A percentile compares a stretch with the other conserved stretches of the same genome.
phyloP scores from a whole-genome alignment of 2,329 filamentous ascomycete species.

The Sporothrix protearum region DNA sequence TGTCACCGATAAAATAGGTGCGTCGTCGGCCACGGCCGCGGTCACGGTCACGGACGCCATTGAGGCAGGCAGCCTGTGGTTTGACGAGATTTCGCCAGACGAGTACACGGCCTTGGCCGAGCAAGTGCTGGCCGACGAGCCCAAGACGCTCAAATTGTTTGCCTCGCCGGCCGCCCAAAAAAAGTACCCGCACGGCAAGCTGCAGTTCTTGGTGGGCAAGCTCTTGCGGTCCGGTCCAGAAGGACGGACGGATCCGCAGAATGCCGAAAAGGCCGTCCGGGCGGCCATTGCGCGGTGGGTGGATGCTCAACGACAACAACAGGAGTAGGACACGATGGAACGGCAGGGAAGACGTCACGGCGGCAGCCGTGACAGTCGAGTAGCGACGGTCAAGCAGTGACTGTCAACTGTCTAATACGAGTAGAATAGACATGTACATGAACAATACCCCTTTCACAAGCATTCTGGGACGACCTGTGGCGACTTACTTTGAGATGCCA shows the following conservation, averaged over 20 bases:
- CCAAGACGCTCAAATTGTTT: slow-evolving; percentile 48
- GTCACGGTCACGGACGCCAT: slow-evolving; percentile 46
- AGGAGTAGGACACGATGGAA: neutral
- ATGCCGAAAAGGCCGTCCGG: slow-evolving; percentile 48
- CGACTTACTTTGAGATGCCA: too few species aligned
- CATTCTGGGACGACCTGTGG: too few species aligned
- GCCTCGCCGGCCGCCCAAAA: slow-evolving; percentile 20
- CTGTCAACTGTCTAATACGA: too few species aligned
- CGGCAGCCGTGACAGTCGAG: too few species aligned
- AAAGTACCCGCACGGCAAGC: slow-evolving; percentile 52
- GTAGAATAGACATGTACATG: too few species aligned
- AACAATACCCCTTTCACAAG: too few species aligned
- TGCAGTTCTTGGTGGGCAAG: slow-evolving; percentile 59
- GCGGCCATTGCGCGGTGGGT: slow-evolving; percentile 32
- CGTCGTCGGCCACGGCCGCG: too few species aligned
- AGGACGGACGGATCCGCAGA: slow-evolving; percentile 53
- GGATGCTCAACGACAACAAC: neutral
- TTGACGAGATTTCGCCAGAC: slow-evolving; percentile 45
- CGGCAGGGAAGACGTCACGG: too few species aligned
- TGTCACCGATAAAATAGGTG: slow-evolving; percentile 32
- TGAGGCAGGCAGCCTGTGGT: slow-evolving; percentile 51
- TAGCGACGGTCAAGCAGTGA: too few species aligned
- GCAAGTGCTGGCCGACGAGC: slow-evolving; percentile 44
- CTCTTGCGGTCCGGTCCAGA: slow-evolving; percentile 54
- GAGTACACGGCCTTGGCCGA: slow-evolving; percentile 51